A percentile compares a stretch with the other conserved stretches of the same genome.
These are phyloP conservation scores for Chaetomiaceae sp. DNA, from an alignment of 2,329 filamentous ascomycete species.

Conservation along the genomic window DNA sequence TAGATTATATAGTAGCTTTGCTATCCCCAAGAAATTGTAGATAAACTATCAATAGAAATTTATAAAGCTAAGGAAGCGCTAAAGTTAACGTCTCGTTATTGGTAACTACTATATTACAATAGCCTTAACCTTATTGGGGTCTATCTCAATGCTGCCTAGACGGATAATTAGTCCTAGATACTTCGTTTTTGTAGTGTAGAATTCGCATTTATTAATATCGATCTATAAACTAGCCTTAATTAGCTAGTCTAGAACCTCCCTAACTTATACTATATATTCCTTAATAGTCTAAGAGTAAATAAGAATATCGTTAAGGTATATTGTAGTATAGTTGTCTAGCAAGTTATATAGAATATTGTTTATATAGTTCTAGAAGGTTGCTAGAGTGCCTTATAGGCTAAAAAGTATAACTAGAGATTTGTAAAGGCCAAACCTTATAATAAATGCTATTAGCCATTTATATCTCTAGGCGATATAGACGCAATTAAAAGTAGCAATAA, in stretches of 20 bases:
- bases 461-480: background rate
- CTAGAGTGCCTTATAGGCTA: background rate
- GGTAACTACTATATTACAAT: background rate
- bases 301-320: background rate
- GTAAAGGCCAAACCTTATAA: background rate
- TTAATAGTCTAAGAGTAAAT: background rate
- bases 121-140: background rate
- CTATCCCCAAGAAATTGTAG: background rate
- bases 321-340: background rate
- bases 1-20: background rate
- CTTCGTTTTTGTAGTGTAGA: background rate
- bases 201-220: background rate
- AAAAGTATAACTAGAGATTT: background rate
- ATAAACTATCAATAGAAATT: conserved; percentile 8
- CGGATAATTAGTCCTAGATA: background rate
- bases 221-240: background rate
- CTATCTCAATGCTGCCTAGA: background rate
- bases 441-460: background rate
- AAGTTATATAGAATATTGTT: background rate
- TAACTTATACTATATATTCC: background rate
- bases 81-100: background rate
- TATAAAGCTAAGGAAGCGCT: background rate
- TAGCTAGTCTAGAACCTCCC: background rate
- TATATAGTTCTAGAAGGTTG: background rate
- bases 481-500: background rate